These are phyloP conservation scores for Mrakia frigida DNA, from an alignment of 768 basidiomycete species.

Conservation along the genomic window DNA sequence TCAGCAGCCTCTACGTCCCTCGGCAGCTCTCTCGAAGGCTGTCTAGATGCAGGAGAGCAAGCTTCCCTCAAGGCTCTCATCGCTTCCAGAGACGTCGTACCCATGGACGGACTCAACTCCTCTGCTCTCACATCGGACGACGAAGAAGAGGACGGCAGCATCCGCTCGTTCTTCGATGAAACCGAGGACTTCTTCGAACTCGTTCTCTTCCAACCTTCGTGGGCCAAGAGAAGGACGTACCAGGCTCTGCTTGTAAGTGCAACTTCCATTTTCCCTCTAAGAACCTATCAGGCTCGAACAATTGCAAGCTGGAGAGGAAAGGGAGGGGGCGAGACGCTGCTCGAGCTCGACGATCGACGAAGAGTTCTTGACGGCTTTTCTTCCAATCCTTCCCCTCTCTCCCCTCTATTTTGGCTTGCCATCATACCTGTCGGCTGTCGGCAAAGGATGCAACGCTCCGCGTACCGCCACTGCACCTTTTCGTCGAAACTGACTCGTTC, in stretches of 20 bases:
- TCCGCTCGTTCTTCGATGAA: slow-evolving; percentile 20
- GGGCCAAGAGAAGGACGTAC: slow-evolving; percentile 2
- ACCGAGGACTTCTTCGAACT: slow-evolving; percentile 4
- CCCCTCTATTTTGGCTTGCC: too few species aligned
- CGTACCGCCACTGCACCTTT: too few species aligned
- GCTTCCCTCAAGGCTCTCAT: neutral
- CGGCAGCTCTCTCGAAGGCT: neutral
- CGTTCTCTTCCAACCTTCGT: slow-evolving; percentile 6
- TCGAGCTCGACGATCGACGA: too few species aligned
- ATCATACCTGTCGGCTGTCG: too few species aligned
- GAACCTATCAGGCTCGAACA: neutral
- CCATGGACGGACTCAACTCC: neutral
- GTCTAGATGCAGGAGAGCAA: slow-evolving; percentile 11
- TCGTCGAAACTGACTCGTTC: neutral
- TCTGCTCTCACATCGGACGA: neutral
- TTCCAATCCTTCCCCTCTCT: too few species aligned
- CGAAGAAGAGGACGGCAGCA: neutral
- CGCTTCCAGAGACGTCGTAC: neutral
- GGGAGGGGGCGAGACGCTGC: too few species aligned
- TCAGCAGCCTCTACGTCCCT: neutral
- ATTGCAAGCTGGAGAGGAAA: neutral
- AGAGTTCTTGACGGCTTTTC: too few species aligned
- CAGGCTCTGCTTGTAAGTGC: slow-evolving; percentile 24
- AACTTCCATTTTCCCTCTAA: neutral
- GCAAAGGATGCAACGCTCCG: too few species aligned